These are phyloP conservation scores for Mycena albidolilacea DNA, from an alignment of 768 basidiomycete genomes.

Conservation along the genomic window DNA sequence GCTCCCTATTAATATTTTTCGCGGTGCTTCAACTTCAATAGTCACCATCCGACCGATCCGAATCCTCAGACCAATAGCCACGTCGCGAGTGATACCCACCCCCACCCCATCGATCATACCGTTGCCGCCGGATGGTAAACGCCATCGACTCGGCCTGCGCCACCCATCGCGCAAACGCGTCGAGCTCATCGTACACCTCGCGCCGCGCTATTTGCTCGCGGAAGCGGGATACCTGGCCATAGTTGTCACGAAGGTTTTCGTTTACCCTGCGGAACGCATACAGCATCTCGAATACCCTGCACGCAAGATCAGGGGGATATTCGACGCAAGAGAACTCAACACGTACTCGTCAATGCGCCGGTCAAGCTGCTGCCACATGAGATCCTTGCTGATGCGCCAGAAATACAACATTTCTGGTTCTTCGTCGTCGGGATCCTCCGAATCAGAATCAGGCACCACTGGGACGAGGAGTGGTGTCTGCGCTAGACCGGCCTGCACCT, in stretches of 20 bases:
- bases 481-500: constrained; percentile 14
- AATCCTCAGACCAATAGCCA: too few species aligned
- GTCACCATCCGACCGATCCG: too few species aligned
- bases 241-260: neutral
- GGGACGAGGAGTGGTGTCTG: constrained; percentile 16
- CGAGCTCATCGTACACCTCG: constrained; percentile 10
- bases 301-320: neutral
- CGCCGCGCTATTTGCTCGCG: neutral
- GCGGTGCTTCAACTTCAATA: too few species aligned
- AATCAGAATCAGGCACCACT: neutral
- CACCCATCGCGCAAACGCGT: constrained; percentile 18
- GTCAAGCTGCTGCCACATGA: constrained; percentile 30
- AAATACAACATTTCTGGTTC: constrained; percentile 13
- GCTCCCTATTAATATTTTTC: too few species aligned
- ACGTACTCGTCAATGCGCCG: constrained; percentile 26
- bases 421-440: neutral
- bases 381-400: constrained; percentile 20
- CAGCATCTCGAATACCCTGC: constrained; percentile 24
- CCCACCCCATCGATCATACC: too few species aligned
- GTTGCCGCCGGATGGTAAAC: too few species aligned
- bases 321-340: neutral
- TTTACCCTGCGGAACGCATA: constrained; percentile 22
- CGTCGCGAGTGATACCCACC: too few species aligned
- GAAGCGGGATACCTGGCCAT: neutral
- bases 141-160: too few species aligned